A percentile compares a stretch with the other conserved stretches of the same genome.
These are phyloP conservation scores for Phytophthora boehmeriae DNA, from an alignment of 352 stramenopile species.

Conservation along the genomic window DNA sequence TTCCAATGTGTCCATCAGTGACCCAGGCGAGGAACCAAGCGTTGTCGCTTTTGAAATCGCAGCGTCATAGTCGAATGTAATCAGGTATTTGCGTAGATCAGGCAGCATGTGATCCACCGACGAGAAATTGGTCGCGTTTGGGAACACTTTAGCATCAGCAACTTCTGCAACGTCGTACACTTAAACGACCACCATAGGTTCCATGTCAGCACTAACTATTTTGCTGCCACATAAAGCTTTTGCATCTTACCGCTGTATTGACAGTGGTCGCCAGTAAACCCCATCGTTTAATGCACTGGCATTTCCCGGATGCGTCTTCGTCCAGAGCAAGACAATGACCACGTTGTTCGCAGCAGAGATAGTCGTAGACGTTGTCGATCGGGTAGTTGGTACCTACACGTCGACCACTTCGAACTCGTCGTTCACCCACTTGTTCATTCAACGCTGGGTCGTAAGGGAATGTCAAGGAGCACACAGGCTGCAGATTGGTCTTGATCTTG, in stretches of 20 bases:
- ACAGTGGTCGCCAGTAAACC: conserved; percentile 73
- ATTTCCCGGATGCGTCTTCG: conserved; percentile 69
- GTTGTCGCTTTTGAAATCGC: conserved; percentile 25
- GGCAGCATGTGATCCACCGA: conserved; percentile 41
- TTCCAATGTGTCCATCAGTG: conserved; percentile 31
- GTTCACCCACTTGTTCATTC: conserved; percentile 62
- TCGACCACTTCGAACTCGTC: conserved; percentile 62
- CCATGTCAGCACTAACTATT: too few species aligned
- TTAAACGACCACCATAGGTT: conserved; percentile 20
- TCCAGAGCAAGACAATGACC: conserved; percentile 47
- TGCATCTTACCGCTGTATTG: conserved; percentile 65
- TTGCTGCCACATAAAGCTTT: too few species aligned
- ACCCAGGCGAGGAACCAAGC: conserved; percentile 1
- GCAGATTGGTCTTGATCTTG: conserved; percentile 60
- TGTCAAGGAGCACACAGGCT: conserved; percentile 45
- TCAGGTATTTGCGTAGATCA: conserved; percentile 51
- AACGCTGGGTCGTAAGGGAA: conserved; percentile 69
- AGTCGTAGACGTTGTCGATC: conserved; percentile 77
- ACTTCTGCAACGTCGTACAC: conserved; percentile 62
- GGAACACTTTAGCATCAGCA: conserved; percentile 55
- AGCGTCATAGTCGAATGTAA: conserved; percentile 45
- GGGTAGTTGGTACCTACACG: conserved; percentile 69
- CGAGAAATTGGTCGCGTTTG: conserved; percentile 40
- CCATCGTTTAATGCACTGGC: conserved; percentile 68
- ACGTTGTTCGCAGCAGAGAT: conserved; percentile 69